phyloP scores from a whole-genome alignment of 345 rosid genomes.

The Microcos paniculata region DNA sequence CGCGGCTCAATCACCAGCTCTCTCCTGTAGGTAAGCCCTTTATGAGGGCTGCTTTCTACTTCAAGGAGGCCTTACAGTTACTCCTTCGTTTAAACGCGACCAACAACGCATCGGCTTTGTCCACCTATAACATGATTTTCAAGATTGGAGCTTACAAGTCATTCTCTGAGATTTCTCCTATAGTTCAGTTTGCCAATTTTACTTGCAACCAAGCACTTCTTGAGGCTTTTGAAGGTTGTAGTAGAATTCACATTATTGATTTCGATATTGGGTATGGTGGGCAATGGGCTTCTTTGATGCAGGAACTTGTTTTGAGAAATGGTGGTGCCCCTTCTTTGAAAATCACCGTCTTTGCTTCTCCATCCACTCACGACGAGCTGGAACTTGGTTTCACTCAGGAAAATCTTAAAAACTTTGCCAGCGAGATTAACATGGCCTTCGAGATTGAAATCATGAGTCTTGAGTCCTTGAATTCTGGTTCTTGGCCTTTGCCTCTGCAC shows the following conservation, averaged over 20 bases:
- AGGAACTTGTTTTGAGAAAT: conserved; percentile 67
- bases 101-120: conserved; percentile 23
- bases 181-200: conserved; percentile 81
- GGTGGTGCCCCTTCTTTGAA: conserved; percentile 59
- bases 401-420: conserved; percentile 67
- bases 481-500: conserved; percentile 37
- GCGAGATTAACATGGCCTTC: conserved; percentile 61
- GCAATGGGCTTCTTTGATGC: conserved; percentile 95
- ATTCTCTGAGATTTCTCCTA: conserved; percentile 86
- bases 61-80: conserved; percentile 71
- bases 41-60: conserved; percentile 73
- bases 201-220: conserved; percentile 86
- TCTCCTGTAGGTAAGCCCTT: conserved; percentile 74
- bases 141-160: conserved; percentile 81
- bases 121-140: conserved; percentile 54
- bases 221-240: conserved; percentile 57
- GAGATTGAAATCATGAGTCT: conserved; percentile 64
- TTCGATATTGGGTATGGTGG: conserved; percentile 89
- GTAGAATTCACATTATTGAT: conserved; percentile 74
- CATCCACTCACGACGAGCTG: conserved; percentile 45
- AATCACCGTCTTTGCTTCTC: conserved; percentile 71
- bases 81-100: conserved; percentile 38
- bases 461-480: conserved; percentile 52
- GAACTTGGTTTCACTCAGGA: conserved; percentile 74
- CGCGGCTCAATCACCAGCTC: conserved; percentile 99